phyloP scores from a whole-genome alignment of 1,139 yeast genomes.

The Debaryomyces robertsiae region DNA sequence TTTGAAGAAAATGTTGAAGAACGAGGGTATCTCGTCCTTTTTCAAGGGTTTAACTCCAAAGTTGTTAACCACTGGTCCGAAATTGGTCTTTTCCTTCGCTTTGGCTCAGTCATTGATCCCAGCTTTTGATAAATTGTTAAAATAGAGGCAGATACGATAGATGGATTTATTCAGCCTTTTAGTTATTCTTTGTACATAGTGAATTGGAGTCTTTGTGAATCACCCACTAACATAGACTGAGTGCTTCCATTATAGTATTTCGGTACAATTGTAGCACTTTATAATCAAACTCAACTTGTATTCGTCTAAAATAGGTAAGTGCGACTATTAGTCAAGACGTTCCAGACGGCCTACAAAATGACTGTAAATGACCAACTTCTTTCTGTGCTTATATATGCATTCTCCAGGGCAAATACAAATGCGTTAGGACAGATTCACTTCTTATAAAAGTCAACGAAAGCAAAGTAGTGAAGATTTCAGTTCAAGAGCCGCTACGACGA shows the following conservation, averaged over 20 bases:
- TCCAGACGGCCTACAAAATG: too few relatives aligned
- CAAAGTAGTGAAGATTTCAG: background rate
- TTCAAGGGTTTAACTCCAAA: conserved; percentile 98
- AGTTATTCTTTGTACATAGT: conserved; percentile 7
- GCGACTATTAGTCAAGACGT: conserved; percentile 6
- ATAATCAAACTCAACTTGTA: too few relatives aligned
- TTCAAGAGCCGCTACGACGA: background rate
- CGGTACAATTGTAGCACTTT: too few relatives aligned
- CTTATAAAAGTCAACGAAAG: background rate
- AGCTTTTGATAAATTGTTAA: conserved; percentile 76
- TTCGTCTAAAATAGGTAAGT: conserved; percentile 7
- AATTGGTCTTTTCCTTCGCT: conserved; percentile 94
- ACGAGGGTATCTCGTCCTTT: conserved; percentile 88
- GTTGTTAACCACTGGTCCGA: conserved; percentile 96
- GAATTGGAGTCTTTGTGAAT: background rate
- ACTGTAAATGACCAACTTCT: too few relatives aligned
- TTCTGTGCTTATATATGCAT: too few relatives aligned
- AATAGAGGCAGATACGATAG: conserved; percentile 18
- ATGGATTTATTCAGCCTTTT: conserved; percentile 1
- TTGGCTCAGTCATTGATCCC: conserved; percentile 96
- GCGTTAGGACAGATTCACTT: background rate
- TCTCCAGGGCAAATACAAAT: too few relatives aligned
- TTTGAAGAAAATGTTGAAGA: conserved; percentile 87
- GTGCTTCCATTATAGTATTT: too few relatives aligned
- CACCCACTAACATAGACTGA: too few relatives aligned